Base-by-base conservation (phyloP, 2,329 filamentous ascomycete species). In the Neoascochyta sp. region DNA sequence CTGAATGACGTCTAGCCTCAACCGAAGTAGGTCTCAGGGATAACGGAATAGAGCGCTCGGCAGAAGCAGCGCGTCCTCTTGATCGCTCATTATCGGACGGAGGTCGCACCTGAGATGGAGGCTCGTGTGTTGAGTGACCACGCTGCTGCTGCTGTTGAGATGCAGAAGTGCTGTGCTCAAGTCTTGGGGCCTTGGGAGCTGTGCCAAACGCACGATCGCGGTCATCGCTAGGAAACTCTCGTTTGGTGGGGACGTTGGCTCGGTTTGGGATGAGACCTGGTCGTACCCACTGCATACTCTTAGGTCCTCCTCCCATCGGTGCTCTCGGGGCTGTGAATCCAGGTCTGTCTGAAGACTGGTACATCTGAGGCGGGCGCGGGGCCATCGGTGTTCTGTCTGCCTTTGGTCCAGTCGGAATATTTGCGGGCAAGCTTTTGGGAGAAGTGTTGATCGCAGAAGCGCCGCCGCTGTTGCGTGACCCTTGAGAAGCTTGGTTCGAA, bases 181-280 rank as follows among this genome's bases (percentile, higher is more conserved):
- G 41, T 27, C 50, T 56, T 7, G 59, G 59, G 3, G 57, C 57
- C 34, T 63, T 63, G 1, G 52, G 57, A 5, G 41, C 42, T 13
- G 42, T 52, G 16, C 54, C 56, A 27, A 59, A 57, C 1, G 50
- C 21, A 26, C 58, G 44, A 7, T 64, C 63, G 21, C 62, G 68
- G 31, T 71, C 68, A 17, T 70, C 67, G 7, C 51, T 55, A 12
- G 60, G 55, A 18, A 57, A 53, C 35, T 72, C 69, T 16, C 69
- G 58, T 42, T 73, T 73, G 0, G 61, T 62, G 9, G 68, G 68
- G 4, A 70, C 45, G 5, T 48, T 54, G 24, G 53, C 26, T 17
- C 57, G 50, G 34, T 50, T 43, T 3, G 59, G 47, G 18, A 59
- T 45, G 5, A 62, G 50, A 17, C 62, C 64, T 30, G 66, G 66